phyloP scores from a whole-genome alignment of 2,329 filamentous ascomycete species.

The Pseudogymnoascus sp. region DNA sequence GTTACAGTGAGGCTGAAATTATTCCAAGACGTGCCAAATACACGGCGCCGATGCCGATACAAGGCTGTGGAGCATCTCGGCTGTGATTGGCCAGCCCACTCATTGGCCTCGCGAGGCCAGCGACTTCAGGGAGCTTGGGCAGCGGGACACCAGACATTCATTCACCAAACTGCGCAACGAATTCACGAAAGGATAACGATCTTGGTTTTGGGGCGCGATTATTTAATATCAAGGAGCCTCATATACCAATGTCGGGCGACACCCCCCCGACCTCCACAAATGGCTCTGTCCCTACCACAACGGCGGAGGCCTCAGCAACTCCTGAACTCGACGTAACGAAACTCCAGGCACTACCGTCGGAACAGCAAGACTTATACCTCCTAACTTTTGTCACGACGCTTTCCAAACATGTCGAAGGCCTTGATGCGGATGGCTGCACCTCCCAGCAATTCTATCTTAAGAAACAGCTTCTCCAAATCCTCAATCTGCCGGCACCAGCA shows the following conservation, averaged over 20 bases:
- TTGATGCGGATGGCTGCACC: slow-evolving; percentile 73
- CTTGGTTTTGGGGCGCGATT: neutral
- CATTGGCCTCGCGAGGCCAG: slow-evolving; percentile 5
- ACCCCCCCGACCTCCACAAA: slow-evolving; percentile 25
- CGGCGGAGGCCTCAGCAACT: slow-evolving; percentile 39
- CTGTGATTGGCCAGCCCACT: slow-evolving; percentile 8
- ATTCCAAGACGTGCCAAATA: slow-evolving; percentile 5
- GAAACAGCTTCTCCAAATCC: slow-evolving; percentile 87
- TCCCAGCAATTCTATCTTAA: slow-evolving; percentile 87
- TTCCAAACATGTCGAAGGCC: slow-evolving; percentile 65
- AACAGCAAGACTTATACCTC: slow-evolving; percentile 93
- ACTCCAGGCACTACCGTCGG: slow-evolving; percentile 78
- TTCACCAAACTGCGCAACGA: neutral
- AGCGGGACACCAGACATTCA: slow-evolving; percentile 5
- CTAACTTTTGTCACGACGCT: slow-evolving; percentile 81
- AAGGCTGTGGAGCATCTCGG: slow-evolving; percentile 5
- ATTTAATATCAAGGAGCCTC: neutral
- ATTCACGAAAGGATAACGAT: slow-evolving; percentile 1
- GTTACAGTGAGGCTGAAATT: slow-evolving; percentile 7
- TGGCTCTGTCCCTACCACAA: slow-evolving; percentile 29
- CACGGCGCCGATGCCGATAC: neutral
- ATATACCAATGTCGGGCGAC: slow-evolving; percentile 25
- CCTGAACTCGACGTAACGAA: slow-evolving; percentile 84
- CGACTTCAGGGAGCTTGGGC: neutral
- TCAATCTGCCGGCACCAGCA: slow-evolving; percentile 71